Evolutionary conservation across 2,329 filamentous ascomycete genomes (phyloP).

Genomic region (Penicillium rolfsii): DNA sequence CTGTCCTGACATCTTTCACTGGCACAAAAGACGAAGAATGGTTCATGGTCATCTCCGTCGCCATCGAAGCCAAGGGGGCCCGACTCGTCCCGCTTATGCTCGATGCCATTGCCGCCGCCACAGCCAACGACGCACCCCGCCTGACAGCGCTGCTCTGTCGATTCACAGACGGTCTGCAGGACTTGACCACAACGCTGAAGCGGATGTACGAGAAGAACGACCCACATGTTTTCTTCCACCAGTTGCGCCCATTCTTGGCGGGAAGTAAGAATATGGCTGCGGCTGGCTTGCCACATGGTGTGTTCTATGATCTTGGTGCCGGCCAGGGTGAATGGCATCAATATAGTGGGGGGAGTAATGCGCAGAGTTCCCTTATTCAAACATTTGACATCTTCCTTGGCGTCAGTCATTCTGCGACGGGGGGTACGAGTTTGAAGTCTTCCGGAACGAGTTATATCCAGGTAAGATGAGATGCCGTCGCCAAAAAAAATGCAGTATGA

Average conservation of each 20-base stretch:
- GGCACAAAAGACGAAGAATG: constrained; percentile 48
- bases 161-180: constrained; percentile 47
- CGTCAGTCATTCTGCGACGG: constrained; percentile 51
- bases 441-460: constrained; percentile 35
- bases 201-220: constrained; percentile 57
- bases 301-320: constrained; percentile 57
- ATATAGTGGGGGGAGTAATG: constrained; percentile 59
- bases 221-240: constrained; percentile 56
- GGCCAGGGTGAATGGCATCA: constrained; percentile 54
- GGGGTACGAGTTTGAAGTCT: constrained; percentile 30
- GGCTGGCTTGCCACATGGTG: constrained; percentile 55
- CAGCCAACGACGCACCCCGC: constrained; percentile 39
- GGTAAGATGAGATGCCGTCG: constrained; percentile 18
- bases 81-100: constrained; percentile 52
- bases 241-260: constrained; percentile 56
- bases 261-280: constrained; percentile 59
- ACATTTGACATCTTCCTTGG: constrained; percentile 58
- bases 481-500: constrained; percentile 13
- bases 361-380: constrained; percentile 58
- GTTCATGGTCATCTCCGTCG: constrained; percentile 58
- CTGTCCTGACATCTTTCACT: constrained; percentile 42
- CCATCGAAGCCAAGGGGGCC: constrained; percentile 57
- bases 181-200: constrained; percentile 49
- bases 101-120: constrained; percentile 51
- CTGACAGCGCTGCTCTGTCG: constrained; percentile 46